Evolutionary conservation across 352 stramenopile genomes (phyloP).

Genomic region (Aphanomyces astaci): DNA sequence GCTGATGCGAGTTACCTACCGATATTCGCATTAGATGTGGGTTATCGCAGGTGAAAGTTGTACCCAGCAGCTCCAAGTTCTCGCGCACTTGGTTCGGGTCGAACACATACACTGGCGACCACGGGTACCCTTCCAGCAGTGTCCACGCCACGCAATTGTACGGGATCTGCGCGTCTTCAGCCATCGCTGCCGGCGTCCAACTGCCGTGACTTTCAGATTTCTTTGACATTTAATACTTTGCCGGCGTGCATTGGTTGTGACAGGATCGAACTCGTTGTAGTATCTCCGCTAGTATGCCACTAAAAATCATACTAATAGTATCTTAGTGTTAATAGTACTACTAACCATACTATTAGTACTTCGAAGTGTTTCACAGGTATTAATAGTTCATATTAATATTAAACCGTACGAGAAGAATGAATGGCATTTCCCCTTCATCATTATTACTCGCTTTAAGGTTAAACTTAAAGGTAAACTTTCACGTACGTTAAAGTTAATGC

Average conservation of each 20-base stretch:
- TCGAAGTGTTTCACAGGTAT: too few relatives aligned
- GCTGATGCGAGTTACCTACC: not conserved
- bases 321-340: too few relatives aligned
- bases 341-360: too few relatives aligned
- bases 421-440: too few relatives aligned
- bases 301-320: too few relatives aligned
- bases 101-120: constrained; percentile 12
- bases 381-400: too few relatives aligned
- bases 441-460: too few relatives aligned
- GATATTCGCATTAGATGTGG: not conserved
- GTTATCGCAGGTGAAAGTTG: not conserved
- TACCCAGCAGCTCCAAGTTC: constrained; percentile 10
- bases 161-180: not conserved
- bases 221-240: constrained; percentile 6
- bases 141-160: constrained; percentile 12
- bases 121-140: constrained; percentile 7
- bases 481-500: too few relatives aligned
- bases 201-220: not conserved
- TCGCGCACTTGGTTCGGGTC: constrained; percentile 1
- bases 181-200: not conserved
- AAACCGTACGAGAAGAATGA: too few relatives aligned
- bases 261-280: too few relatives aligned
- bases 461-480: too few relatives aligned
- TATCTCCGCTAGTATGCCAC: too few relatives aligned
- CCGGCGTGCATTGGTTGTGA: not conserved